Base-by-base conservation (phyloP, 768 basidiomycete species). In the Phaffia tasmanica region DNA sequence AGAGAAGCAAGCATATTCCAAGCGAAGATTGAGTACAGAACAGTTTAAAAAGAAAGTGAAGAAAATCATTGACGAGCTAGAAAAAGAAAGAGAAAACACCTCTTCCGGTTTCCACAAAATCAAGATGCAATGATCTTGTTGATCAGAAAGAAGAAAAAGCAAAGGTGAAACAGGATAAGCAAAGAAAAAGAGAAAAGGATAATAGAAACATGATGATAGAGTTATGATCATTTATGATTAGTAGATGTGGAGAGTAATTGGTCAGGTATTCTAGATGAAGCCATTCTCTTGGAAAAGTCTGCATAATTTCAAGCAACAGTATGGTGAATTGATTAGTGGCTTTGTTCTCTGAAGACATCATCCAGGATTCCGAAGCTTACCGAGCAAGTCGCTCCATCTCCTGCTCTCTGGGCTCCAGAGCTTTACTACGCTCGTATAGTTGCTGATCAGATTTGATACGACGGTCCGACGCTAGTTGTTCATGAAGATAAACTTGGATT, bases 341-440 rank as follows among this genome's bases (percentile, higher is more conserved):
- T 48, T 7, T 1, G 27, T 16, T 30, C 18, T 6, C 18, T 6
- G n/a, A 9, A 23, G 9, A n/a, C n/a, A 59, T 19, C 6, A n/a
- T 35, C 5, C 23, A 32, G 35, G 3, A 35, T 25, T 21, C 3
- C 11, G 29, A n/a, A 47, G 59, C 57, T 30, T 14, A 65, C 64
- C 64, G 19, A 35, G 65, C 57, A 21, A 67, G 51, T 15, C 67
- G 49, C 79, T 95, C 94, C 71, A 94, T 91, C 71, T 97, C 94
- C 56, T 90, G 81, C 77, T 99, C 94, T 69, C 91, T 82, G 23
- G 94, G 94, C 75, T 99, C 94, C 25, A 89, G 81, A 73, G 87
- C 85, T 65, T 94, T 79, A 77, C 88, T 90, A 64, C 88, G 80
- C 64, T 85, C 81, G 86, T 93, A 98, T 75, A 77, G 62, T 50